Conservation (phyloP, 345 rosid species). For the Acer campestre region DNA sequence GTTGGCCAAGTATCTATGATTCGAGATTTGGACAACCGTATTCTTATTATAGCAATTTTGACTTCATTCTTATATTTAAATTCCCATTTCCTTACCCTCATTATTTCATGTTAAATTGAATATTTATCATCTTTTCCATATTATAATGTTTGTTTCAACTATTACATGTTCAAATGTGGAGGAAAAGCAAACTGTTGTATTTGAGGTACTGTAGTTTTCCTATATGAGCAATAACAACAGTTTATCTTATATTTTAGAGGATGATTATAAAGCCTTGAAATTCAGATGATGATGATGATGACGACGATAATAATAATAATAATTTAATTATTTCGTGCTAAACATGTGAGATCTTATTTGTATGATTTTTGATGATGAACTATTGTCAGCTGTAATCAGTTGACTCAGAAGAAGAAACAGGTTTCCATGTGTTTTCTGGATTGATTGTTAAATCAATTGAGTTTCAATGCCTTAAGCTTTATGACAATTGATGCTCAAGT, state of each 20-base stretch:
- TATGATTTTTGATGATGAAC: too few relatives aligned
- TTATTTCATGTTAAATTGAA: neutral
- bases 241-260: neutral
- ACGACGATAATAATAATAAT: too few relatives aligned
- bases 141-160: neutral
- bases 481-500: too few relatives aligned
- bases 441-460: too few relatives aligned
- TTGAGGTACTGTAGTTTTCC: neutral
- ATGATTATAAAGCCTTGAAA: neutral
- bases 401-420: too few relatives aligned
- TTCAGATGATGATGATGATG: too few relatives aligned
- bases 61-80: neutral
- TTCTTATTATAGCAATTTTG: slow-evolving; percentile 32
- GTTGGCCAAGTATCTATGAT: slow-evolving; percentile 79
- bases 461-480: too few relatives aligned
- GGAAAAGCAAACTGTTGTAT: neutral
- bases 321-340: neutral
- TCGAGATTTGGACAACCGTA: neutral
- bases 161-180: neutral
- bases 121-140: neutral
- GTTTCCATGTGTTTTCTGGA: too few relatives aligned
- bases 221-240: neutral
- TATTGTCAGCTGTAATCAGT: too few relatives aligned
- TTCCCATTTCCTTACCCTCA: neutral
- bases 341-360: neutral